Percentiles rank a stretch among this genome's conserved stretches.
phyloP scores from a whole-genome alignment of 129 eudicot genomes.

The Chrysanthemum seticuspe region DNA sequence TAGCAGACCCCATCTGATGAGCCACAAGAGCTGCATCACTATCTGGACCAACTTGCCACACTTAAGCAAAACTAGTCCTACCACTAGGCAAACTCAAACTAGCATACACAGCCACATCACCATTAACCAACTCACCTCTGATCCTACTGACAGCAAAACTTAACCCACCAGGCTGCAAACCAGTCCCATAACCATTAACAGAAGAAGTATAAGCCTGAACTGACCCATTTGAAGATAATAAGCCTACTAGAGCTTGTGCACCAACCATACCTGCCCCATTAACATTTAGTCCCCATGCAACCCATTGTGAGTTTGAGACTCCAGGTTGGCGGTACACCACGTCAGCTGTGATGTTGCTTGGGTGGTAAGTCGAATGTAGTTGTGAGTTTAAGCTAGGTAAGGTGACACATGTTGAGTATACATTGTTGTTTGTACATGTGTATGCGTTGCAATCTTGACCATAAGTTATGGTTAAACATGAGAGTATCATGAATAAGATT shows the following conservation, averaged over 20 bases:
- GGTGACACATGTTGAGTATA: constrained; percentile 40
- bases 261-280: constrained; percentile 51
- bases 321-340: constrained; percentile 62
- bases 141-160: constrained; percentile 55
- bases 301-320: constrained; percentile 56
- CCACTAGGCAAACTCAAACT: constrained; percentile 53
- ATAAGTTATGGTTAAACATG: constrained; percentile 28
- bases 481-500: constrained; percentile 22
- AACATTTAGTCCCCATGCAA: constrained; percentile 73
- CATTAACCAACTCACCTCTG: constrained; percentile 32
- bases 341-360: constrained; percentile 48
- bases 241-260: constrained; percentile 68
- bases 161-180: constrained; percentile 32
- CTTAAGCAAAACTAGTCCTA: constrained; percentile 57
- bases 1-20: constrained; percentile 41
- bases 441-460: constrained; percentile 48
- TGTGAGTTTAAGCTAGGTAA: constrained; percentile 52
- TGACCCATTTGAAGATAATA: constrained; percentile 42
- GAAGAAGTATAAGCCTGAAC: constrained; percentile 51
- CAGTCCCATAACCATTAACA: constrained; percentile 25
- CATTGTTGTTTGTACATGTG: constrained; percentile 41
- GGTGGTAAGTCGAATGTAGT: constrained; percentile 71
- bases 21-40: constrained; percentile 27
- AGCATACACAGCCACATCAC: constrained; percentile 55
- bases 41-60: constrained; percentile 75